Percentiles rank a stretch among this genome's conserved stretches.
phyloP scores from a whole-genome alignment of 2,329 filamentous ascomycete genomes.

The Sporothrix protearum region DNA sequence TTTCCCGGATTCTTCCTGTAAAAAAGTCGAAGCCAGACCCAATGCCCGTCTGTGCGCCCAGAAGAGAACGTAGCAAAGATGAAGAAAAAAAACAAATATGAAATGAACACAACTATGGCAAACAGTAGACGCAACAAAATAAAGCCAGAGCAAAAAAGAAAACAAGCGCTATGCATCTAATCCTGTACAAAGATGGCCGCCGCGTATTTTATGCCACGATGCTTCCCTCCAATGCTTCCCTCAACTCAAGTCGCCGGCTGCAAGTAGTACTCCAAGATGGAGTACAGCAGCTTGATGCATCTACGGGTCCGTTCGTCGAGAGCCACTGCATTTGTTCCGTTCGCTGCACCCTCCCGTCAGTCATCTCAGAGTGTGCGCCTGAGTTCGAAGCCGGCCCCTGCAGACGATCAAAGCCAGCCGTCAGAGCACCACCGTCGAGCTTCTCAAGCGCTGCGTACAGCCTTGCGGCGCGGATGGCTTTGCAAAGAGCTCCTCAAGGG shows the following conservation, averaged over 20 bases:
- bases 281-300: constrained; percentile 52
- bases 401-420: constrained; percentile 29
- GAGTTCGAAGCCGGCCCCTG: background rate
- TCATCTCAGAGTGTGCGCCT: constrained; percentile 26
- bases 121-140: background rate
- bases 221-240: background rate
- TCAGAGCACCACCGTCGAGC: constrained; percentile 47
- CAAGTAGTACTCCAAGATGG: constrained; percentile 53
- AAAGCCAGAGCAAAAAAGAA: background rate
- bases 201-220: background rate
- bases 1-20: background rate
- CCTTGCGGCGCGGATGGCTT: constrained; percentile 36
- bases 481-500: constrained; percentile 44
- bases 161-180: background rate
- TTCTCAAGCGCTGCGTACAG: constrained; percentile 50
- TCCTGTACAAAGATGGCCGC: background rate
- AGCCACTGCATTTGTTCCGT: constrained; percentile 28
- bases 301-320: constrained; percentile 30
- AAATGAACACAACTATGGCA: background rate
- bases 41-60: constrained; percentile 1
- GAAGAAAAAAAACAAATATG: background rate
- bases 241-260: constrained; percentile 36
- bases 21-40: background rate
- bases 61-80: background rate
- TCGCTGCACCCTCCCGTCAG: constrained; percentile 31